phyloP scores from a whole-genome alignment of 2,329 filamentous ascomycete species.

The Penicillium sp. region DNA sequence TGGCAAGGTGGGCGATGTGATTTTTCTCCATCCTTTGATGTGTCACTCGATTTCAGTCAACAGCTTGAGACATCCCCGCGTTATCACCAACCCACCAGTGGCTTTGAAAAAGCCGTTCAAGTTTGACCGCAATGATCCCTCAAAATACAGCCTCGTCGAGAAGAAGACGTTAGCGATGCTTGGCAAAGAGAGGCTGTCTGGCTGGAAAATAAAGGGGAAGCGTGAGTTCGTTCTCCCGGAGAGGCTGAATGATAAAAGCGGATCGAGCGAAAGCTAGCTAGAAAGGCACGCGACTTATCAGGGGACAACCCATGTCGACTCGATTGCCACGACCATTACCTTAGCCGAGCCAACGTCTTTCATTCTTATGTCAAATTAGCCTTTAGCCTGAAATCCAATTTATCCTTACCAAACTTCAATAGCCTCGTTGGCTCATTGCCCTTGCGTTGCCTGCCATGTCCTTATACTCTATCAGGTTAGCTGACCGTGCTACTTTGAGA shows the following conservation, averaged over 20 bases:
- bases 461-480: neutral
- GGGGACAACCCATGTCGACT: neutral
- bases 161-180: constrained; percentile 50
- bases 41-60: constrained; percentile 53
- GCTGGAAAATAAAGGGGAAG: constrained; percentile 48
- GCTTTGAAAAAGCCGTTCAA: constrained; percentile 51
- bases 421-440: neutral
- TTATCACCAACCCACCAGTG: constrained; percentile 57
- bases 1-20: constrained; percentile 53
- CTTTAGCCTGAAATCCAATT: constrained; percentile 2
- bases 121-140: constrained; percentile 46
- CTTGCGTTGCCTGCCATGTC: neutral
- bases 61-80: constrained; percentile 44
- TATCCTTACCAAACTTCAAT: neutral
- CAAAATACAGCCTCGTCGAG: constrained; percentile 51
- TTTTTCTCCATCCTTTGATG: constrained; percentile 56
- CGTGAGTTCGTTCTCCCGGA: constrained; percentile 48
- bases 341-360: neutral
- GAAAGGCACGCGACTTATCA: neutral
- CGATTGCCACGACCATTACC: neutral
- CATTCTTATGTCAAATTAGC: neutral
- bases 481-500: neutral
- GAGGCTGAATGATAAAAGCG: constrained; percentile 34
- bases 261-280: constrained; percentile 42
- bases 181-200: constrained; percentile 44